These are phyloP conservation scores for Fonsecaea pugnacius DNA, from an alignment of 2,329 filamentous ascomycete species.

Conservation along the genomic window DNA sequence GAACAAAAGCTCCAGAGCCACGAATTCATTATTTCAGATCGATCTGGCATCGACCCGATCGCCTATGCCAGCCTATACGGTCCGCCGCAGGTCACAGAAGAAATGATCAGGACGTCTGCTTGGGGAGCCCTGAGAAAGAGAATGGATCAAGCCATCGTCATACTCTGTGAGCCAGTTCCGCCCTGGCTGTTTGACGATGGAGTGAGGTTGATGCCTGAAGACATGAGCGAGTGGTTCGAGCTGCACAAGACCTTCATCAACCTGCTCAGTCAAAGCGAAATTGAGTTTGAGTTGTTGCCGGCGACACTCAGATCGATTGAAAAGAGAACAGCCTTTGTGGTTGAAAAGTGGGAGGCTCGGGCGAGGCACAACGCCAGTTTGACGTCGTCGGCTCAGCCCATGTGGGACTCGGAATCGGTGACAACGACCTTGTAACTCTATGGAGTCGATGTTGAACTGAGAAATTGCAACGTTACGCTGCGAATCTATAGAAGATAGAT, in stretches of 20 bases:
- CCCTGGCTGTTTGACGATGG: conserved; percentile 13
- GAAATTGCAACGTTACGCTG: neutral
- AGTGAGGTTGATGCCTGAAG: conserved; percentile 9
- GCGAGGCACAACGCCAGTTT: neutral
- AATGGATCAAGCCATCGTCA: conserved; percentile 2
- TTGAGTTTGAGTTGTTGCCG: conserved; percentile 12
- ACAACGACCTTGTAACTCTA: neutral
- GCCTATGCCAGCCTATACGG: conserved; percentile 12
- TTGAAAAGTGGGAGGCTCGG: neutral
- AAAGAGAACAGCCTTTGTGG: conserved; percentile 8
- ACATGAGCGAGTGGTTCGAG: conserved; percentile 4
- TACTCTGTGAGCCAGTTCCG: conserved; percentile 6
- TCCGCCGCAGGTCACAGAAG: neutral
- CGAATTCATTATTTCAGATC: conserved; percentile 9
- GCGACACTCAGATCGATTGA: neutral
- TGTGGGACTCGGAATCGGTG: neutral
- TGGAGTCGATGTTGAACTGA: neutral
- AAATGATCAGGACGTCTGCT: neutral
- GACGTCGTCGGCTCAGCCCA: neutral
- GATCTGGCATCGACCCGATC: conserved; percentile 14
- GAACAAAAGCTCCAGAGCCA: neutral
- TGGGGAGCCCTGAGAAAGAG: conserved; percentile 2
- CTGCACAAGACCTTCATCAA: conserved; percentile 3
- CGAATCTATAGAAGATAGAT: neutral
- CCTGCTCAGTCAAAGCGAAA: neutral